A percentile compares a stretch with the other conserved stretches of the same genome.
Evolutionary conservation across 208 protist species (phyloP).

Genomic region (Trypanosoma melophagium): DNA sequence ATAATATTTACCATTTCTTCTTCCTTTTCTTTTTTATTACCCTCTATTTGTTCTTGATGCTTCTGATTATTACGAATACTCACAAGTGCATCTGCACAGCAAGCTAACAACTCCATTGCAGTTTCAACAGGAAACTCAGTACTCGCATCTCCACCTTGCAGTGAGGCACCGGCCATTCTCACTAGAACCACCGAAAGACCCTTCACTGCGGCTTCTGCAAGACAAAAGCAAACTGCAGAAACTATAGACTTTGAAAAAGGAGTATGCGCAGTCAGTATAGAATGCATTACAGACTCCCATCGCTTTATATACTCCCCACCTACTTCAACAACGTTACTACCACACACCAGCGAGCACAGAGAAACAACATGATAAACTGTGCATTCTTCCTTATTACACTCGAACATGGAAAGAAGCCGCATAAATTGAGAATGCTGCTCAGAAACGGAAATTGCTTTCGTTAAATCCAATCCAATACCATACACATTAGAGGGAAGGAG

Average conservation of each 20-base stretch:
- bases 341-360: constrained; percentile 5
- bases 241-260: constrained; percentile 38
- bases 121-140: constrained; percentile 21
- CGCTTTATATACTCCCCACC: not conserved
- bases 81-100: constrained; percentile 29
- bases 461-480: constrained; percentile 26
- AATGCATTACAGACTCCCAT: constrained; percentile 32
- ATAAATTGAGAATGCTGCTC: constrained; percentile 20
- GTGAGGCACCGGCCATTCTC: constrained; percentile 27
- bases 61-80: not conserved
- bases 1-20: not conserved
- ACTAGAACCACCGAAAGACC: constrained; percentile 32
- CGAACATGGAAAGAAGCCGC: constrained; percentile 26
- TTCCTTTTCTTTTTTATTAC: not conserved
- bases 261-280: constrained; percentile 42
- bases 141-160: constrained; percentile 21
- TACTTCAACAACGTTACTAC: not conserved
- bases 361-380: constrained; percentile 8
- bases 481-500: constrained; percentile 24
- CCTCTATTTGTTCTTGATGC: constrained; percentile 1
- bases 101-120: constrained; percentile 44
- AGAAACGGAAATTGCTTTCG: not conserved
- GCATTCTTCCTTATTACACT: constrained; percentile 2
- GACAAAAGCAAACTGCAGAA: constrained; percentile 41
- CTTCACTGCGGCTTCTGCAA: constrained; percentile 40